A percentile compares a stretch with the other conserved stretches of the same genome.
These are phyloP conservation scores for Sugiyamaella boreocaroliniensis DNA, from an alignment of 805 yeast genomes.

Conservation along the genomic window DNA sequence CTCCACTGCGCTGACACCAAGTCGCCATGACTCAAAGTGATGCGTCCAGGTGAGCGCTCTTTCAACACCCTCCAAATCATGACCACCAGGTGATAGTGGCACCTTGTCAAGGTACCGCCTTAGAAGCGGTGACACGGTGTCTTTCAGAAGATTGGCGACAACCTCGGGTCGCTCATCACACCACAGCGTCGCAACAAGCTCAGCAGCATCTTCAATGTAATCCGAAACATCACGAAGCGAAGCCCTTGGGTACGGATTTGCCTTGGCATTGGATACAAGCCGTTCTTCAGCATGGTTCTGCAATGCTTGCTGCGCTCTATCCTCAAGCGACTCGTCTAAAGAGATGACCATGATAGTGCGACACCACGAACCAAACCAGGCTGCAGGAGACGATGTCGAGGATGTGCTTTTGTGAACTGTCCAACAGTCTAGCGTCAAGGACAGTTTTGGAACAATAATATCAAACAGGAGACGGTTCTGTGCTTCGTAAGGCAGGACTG, in stretches of 20 bases:
- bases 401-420: neutral
- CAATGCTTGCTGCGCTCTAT: neutral
- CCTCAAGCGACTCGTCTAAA: neutral
- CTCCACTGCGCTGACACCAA: conserved; percentile 12
- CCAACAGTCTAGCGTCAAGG: conserved; percentile 35
- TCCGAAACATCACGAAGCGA: neutral
- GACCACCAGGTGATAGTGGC: neutral
- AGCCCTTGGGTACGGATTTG: neutral
- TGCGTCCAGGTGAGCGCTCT: neutral
- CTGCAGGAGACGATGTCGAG: neutral
- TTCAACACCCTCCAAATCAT: neutral
- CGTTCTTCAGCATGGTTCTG: neutral
- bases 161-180: neutral
- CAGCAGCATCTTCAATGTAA: neutral
- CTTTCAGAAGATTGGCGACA: neutral
- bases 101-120: neutral
- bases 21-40: neutral
- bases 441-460: conserved; percentile 36
- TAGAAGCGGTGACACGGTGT: neutral
- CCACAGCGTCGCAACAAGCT: neutral
- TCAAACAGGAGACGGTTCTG: conserved; percentile 28
- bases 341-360: neutral
- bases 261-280: neutral
- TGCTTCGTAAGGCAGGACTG: conserved; percentile 29
- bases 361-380: neutral